Evolutionary conservation across 108 stramenopile genomes (phyloP), one percentile per base, ranked within the genome.

Genomic region (Nitzschia sp.): DNA sequence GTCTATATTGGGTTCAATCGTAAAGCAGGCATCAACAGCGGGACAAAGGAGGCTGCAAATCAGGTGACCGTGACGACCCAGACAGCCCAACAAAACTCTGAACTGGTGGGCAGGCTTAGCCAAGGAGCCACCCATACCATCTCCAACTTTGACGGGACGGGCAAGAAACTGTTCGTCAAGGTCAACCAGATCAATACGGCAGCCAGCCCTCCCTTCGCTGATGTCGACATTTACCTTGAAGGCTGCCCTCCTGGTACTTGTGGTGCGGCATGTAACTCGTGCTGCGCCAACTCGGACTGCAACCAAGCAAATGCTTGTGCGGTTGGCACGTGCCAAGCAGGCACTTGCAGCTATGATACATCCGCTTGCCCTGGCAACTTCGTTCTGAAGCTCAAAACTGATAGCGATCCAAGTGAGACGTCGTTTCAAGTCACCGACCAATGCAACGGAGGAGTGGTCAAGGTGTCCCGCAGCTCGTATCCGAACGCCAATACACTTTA

Each of bases 1-100:
- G 17, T 51, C 35, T 83, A 74, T 45, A 36, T 83, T n/a, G 67
- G 65, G 23, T 86, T 61, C 74, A 86, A 86, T 46, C 53, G 53
- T 38, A 45, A 68, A n/a, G 66, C 24, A 4, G 84, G 84, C 21
- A 66, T 82, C 61, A 82, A 85, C 54, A 30, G 30, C 11, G 84
- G 79, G 3, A 83, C 80, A 5, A 17, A 32, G 17, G 80, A 81
- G 27, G 77, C 46, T 28, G 51, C 46, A 0, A 79, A 86, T 54
- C 80, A 84, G 51, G 80, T 86, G 3, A 61, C 33, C 6, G n/a
- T 32, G 0, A 35, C 32, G 2, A 30, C 9, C 15, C 49, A 51
- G 21, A 46, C 55, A 36, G 66, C 53, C 8, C 28, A 63, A 19
- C 18, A 17, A 2, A 53, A 57, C 18, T 88, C 87, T 8, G 36